These are phyloP conservation scores for Myotisia sp. DNA, from an alignment of 2,329 filamentous ascomycete genomes.

Conservation along the genomic window DNA sequence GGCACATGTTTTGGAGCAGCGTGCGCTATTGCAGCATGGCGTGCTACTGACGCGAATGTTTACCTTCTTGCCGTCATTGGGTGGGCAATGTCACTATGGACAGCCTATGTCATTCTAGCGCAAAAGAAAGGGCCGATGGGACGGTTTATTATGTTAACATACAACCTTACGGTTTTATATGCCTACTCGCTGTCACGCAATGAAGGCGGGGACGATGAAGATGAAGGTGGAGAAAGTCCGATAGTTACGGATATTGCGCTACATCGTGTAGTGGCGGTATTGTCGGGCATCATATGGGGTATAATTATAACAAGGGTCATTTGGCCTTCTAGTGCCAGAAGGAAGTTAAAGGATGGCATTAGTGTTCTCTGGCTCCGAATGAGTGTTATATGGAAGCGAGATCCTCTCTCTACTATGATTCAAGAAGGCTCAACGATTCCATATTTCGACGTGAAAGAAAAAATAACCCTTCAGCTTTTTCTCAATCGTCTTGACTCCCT, in stretches of 20 bases:
- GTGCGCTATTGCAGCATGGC: slow-evolving; percentile 65
- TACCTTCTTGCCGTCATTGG: slow-evolving; percentile 66
- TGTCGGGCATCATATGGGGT: slow-evolving; percentile 80
- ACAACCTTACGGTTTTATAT: slow-evolving; percentile 89
- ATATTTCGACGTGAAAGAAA: slow-evolving; percentile 81
- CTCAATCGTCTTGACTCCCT: slow-evolving; percentile 57
- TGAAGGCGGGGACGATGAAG: slow-evolving; percentile 66
- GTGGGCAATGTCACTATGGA: slow-evolving; percentile 64
- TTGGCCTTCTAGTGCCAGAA: slow-evolving; percentile 83
- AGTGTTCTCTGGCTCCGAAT: slow-evolving; percentile 88
- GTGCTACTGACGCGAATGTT: slow-evolving; percentile 57
- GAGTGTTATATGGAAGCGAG: slow-evolving; percentile 90
- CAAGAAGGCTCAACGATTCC: slow-evolving; percentile 43
- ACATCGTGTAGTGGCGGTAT: slow-evolving; percentile 76
- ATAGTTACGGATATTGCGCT: slow-evolving; percentile 76
- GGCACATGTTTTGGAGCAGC: slow-evolving; percentile 72
- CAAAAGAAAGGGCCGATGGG: slow-evolving; percentile 77
- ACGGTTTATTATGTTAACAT: slow-evolving; percentile 85
- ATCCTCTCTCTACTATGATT: slow-evolving; percentile 63
- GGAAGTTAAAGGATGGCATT: slow-evolving; percentile 77
- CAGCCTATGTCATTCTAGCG: slow-evolving; percentile 80
- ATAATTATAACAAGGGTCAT: slow-evolving; percentile 77
- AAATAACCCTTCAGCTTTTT: slow-evolving; percentile 73
- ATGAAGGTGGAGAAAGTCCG: slow-evolving; percentile 72
- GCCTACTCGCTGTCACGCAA: slow-evolving; percentile 75